Evolutionary conservation across 169 alveolate species (phyloP).

Genomic region (Plasmodium chabaudi): DNA sequence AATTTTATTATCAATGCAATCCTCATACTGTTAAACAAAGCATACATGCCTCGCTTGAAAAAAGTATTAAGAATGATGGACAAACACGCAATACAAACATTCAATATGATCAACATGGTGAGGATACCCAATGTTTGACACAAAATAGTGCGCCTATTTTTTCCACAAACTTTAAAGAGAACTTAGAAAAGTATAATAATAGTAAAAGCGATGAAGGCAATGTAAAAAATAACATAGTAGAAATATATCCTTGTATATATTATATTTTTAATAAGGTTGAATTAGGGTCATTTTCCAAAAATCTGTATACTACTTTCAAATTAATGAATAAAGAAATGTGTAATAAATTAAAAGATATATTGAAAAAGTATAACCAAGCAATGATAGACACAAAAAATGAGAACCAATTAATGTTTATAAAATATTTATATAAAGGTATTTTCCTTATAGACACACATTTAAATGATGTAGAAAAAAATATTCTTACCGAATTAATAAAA

Average conservation of each 20-base stretch:
- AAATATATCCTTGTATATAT: constrained; percentile 65
- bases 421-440: constrained; percentile 36
- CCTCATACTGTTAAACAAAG: background rate
- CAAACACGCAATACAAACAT: background rate
- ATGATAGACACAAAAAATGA: background rate
- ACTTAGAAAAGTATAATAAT: background rate
- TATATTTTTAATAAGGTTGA: constrained; percentile 37
- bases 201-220: constrained; percentile 4
- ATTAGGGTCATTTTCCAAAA: constrained; percentile 17
- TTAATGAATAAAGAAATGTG: constrained; percentile 17
- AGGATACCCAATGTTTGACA: too few relatives aligned
- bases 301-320: constrained; percentile 16
- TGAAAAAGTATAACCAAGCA: constrained; percentile 24
- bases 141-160: too few relatives aligned
- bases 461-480: background rate
- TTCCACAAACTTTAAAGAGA: too few relatives aligned
- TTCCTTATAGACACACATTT: constrained; percentile 13
- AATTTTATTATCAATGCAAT: too few relatives aligned
- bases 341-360: constrained; percentile 7
- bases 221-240: background rate
- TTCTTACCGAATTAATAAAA: constrained; percentile 38
- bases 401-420: background rate
- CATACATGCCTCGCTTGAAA: background rate
- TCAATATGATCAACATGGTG: background rate
- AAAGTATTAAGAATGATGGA: background rate